Evolutionary conservation across 2,329 filamentous ascomycete species (phyloP).

Genomic region (Hypomyces perniciosus): DNA sequence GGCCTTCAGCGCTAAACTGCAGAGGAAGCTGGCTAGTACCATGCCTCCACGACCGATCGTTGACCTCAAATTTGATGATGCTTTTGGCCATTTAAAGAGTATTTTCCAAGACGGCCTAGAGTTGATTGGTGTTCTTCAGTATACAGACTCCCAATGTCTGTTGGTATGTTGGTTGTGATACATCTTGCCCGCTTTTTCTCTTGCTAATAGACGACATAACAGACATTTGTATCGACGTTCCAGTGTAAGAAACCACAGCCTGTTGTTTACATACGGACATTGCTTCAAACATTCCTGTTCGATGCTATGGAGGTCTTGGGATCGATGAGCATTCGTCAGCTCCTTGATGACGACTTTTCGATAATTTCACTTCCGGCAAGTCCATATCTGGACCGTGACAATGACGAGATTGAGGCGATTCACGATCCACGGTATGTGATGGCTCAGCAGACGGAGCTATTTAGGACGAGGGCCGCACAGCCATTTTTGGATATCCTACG

Average conservation of each 20-base stretch:
- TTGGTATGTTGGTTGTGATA: constrained; percentile 45
- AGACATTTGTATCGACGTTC: constrained; percentile 70
- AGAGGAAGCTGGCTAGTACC: constrained; percentile 86
- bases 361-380: constrained; percentile 69
- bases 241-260: constrained; percentile 77
- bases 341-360: constrained; percentile 77
- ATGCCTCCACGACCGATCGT: constrained; percentile 91
- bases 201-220: background rate
- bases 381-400: constrained; percentile 62
- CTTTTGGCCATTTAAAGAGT: constrained; percentile 61
- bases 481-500: constrained; percentile 80
- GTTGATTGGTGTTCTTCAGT: constrained; percentile 60
- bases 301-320: constrained; percentile 65
- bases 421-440: constrained; percentile 69
- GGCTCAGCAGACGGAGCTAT: constrained; percentile 65
- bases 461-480: constrained; percentile 55
- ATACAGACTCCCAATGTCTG: constrained; percentile 61
- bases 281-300: constrained; percentile 71
- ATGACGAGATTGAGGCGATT: constrained; percentile 69
- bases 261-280: constrained; percentile 72
- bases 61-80: constrained; percentile 64
- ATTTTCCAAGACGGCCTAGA: constrained; percentile 69
- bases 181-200: background rate
- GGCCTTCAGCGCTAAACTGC: constrained; percentile 86
- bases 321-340: constrained; percentile 60